These are phyloP conservation scores for Mitragyna speciosa DNA, from an alignment of 257 asterid species.

Conservation along the genomic window DNA sequence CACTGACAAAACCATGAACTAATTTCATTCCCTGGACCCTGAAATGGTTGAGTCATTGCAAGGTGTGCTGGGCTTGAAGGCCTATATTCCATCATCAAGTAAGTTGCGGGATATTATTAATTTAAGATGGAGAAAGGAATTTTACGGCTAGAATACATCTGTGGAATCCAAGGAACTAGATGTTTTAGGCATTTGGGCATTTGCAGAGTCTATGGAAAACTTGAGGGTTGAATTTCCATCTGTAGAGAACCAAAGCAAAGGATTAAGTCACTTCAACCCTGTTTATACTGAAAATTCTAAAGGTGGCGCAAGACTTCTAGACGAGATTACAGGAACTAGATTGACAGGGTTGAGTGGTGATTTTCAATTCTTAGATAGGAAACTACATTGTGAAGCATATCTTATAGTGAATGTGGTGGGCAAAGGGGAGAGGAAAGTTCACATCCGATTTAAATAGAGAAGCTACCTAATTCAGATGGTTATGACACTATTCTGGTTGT, in stretches of 20 bases:
- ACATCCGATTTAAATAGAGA: too few species aligned
- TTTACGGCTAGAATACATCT: conserved; percentile 3
- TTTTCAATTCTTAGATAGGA: conserved; percentile 26
- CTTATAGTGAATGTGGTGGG: conserved; percentile 43
- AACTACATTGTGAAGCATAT: conserved; percentile 25
- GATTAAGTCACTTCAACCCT: too few species aligned
- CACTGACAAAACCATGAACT: too few species aligned
- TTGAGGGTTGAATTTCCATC: not conserved
- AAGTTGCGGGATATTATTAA: conserved; percentile 24
- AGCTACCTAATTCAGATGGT: too few species aligned
- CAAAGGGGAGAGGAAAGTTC: conserved; percentile 30
- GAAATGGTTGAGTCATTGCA: too few species aligned
- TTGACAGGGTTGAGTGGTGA: conserved; percentile 33
- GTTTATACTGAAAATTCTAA: not conserved
- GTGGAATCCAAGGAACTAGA: conserved; percentile 20
- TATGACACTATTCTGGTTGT: too few species aligned
- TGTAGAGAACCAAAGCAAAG: not conserved
- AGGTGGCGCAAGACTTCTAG: conserved; percentile 4
- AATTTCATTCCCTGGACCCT: too few species aligned
- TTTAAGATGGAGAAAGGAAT: conserved; percentile 38
- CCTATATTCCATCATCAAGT: conserved; percentile 28
- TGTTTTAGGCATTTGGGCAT: conserved; percentile 31
- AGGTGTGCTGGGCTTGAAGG: too few species aligned
- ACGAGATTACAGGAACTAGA: conserved; percentile 5
- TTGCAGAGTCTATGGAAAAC: conserved; percentile 37